Percentiles rank a stretch among this genome's conserved stretches.
These are phyloP conservation scores for Verticillium nubilum DNA, from an alignment of 2,329 filamentous ascomycete genomes.

Conservation along the genomic window DNA sequence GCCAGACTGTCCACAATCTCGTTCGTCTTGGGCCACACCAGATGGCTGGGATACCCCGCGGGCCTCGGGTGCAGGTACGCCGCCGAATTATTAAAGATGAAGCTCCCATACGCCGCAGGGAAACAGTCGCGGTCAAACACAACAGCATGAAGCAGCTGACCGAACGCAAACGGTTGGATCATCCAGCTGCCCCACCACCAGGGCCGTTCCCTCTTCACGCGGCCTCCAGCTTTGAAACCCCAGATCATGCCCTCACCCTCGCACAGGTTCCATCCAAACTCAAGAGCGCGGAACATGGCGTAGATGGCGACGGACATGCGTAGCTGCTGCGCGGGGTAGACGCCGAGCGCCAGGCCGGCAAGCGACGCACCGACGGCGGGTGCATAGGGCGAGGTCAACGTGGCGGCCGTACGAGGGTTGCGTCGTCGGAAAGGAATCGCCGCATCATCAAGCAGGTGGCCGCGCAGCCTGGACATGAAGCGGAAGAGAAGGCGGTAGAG, in stretches of 20 bases:
- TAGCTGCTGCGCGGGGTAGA: conserved; percentile 61
- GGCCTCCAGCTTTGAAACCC: conserved; percentile 46
- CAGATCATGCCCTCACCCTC: conserved; percentile 68
- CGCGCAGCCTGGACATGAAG: conserved; percentile 76
- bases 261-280: conserved; percentile 80
- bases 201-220: conserved; percentile 59
- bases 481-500: conserved; percentile 86
- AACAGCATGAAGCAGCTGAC: conserved; percentile 70
- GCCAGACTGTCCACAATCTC: conserved; percentile 78
- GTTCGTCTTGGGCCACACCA: conserved; percentile 70
- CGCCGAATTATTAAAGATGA: conserved; percentile 65
- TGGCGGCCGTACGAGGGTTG: conserved; percentile 69
- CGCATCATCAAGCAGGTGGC: conserved; percentile 72
- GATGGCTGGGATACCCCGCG: conserved; percentile 55
- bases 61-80: conserved; percentile 76
- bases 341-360: conserved; percentile 75
- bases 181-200: conserved; percentile 85
- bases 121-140: conserved; percentile 74
- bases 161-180: conserved; percentile 69
- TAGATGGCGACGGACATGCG: conserved; percentile 81
- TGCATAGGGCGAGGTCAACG: conserved; percentile 76
- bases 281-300: conserved; percentile 71
- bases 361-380: conserved; percentile 88
- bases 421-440: conserved; percentile 75
- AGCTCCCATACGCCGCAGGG: conserved; percentile 44